Evolutionary conservation across 257 asterid genomes (phyloP).

Genomic region (Solanum neorickii): DNA sequence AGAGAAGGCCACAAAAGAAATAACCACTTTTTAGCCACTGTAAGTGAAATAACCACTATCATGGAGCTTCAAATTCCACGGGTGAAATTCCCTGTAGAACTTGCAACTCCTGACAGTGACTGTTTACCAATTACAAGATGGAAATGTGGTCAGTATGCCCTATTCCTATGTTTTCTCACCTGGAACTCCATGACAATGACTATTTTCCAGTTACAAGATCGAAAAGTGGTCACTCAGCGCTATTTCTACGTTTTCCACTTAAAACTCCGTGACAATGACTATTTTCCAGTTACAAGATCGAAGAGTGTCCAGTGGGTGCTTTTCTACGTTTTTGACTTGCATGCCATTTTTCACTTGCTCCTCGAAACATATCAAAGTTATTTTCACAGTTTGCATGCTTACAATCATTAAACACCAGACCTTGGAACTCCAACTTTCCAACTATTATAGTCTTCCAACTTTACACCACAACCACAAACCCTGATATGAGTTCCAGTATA

Average conservation of each 20-base stretch:
- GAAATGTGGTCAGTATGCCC: not conserved
- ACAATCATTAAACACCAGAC: not conserved
- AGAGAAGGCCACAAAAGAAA: not conserved
- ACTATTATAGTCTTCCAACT: not conserved
- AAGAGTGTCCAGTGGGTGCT: not conserved
- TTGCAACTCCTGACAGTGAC: not conserved
- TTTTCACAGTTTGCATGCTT: not conserved
- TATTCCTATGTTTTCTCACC: not conserved
- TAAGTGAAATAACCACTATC: not conserved
- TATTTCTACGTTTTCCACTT: not conserved
- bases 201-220: not conserved
- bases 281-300: not conserved
- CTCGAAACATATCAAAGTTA: not conserved
- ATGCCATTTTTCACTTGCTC: not conserved
- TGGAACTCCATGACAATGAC: not conserved
- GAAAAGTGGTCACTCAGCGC: not conserved
- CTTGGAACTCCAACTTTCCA: not conserved
- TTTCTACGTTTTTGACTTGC: not conserved
- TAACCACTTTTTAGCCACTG: not conserved
- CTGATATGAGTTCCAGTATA: not conserved
- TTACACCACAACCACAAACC: not conserved
- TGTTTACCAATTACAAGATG: not conserved
- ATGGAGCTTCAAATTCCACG: not conserved
- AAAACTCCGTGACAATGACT: not conserved
- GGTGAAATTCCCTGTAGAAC: not conserved